Percentiles rank a stretch among this genome's conserved stretches.
These are phyloP conservation scores for Hondaea fermentalgiana DNA, from an alignment of 108 stramenopile species.

Conservation along the genomic window DNA sequence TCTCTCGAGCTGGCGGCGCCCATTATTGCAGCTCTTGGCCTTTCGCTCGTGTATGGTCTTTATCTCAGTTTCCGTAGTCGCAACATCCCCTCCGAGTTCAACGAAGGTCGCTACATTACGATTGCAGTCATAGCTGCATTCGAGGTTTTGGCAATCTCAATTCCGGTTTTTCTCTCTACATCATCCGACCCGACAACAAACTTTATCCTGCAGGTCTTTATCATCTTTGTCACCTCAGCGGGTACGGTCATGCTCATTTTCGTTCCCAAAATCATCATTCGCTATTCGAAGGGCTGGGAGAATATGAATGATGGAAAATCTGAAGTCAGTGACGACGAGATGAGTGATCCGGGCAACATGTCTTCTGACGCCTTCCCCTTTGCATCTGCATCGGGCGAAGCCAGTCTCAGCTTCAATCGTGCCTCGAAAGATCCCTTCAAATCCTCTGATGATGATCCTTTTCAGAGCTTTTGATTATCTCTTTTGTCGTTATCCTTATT, in stretches of 20 bases:
- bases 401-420: neutral
- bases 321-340: neutral
- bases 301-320: neutral
- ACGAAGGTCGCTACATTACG: neutral
- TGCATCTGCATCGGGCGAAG: neutral
- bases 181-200: neutral
- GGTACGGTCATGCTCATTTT: conserved; percentile 1
- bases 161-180: neutral
- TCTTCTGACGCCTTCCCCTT: neutral
- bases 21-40: neutral
- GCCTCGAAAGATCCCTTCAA: neutral
- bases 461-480: too few species aligned
- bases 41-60: neutral
- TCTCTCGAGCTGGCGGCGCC: neutral
- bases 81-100: neutral
- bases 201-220: neutral
- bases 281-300: neutral
- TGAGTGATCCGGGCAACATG: neutral
- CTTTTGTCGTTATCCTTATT: too few species aligned
- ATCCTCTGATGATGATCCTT: neutral
- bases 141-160: neutral
- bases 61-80: neutral
- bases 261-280: conserved; percentile 2
- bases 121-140: neutral
- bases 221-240: neutral